Percentiles rank a stretch among this genome's conserved stretches.
These are phyloP conservation scores for Xanthoconium separans DNA, from an alignment of 1,284 basidiomycete genomes.

Conservation along the genomic window DNA sequence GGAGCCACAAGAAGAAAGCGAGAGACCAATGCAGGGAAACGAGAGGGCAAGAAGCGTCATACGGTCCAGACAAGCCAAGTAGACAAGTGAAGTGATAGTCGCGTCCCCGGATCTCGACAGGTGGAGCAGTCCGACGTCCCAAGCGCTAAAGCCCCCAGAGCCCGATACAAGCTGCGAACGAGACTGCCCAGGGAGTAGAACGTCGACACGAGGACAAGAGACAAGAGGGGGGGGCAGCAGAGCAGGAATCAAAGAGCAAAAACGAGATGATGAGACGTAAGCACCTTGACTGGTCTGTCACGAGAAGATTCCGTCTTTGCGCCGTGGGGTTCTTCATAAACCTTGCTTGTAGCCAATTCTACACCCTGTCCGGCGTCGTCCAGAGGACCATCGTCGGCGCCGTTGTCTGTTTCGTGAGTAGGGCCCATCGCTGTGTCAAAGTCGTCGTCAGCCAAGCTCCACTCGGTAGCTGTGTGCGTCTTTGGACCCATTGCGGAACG, in stretches of 20 bases:
- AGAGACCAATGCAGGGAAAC: slow-evolving; percentile 33
- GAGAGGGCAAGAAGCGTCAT: slow-evolving; percentile 18
- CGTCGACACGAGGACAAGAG: slow-evolving; percentile 17
- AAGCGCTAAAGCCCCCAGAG: slow-evolving; percentile 24
- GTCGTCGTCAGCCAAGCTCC: slow-evolving; percentile 52
- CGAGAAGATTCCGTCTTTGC: slow-evolving; percentile 46
- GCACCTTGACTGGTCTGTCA: slow-evolving; percentile 87
- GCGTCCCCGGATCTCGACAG: slow-evolving; percentile 19
- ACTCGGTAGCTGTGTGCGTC: slow-evolving; percentile 35
- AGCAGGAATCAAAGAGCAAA: slow-evolving; percentile 28
- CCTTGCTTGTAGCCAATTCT: slow-evolving; percentile 28
- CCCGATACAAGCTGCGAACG: slow-evolving; percentile 13
- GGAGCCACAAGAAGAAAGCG: slow-evolving; percentile 49
- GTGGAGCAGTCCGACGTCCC: slow-evolving; percentile 18
- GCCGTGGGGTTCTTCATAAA: slow-evolving; percentile 39
- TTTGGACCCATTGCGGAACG: slow-evolving; percentile 26
- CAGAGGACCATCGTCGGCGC: slow-evolving; percentile 25
- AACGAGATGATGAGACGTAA: slow-evolving; percentile 64
- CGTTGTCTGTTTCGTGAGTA: slow-evolving; percentile 29
- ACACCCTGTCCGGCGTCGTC: slow-evolving; percentile 22
- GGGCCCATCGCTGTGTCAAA: slow-evolving; percentile 47
- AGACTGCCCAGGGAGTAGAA: slow-evolving; percentile 19
- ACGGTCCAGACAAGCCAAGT: slow-evolving; percentile 23
- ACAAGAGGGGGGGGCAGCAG: slow-evolving; percentile 22
- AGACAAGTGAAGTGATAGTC: slow-evolving; percentile 16